phyloP scores from a whole-genome alignment of 202 grass and related monocot species.

The Hordeum pubiflorum region DNA sequence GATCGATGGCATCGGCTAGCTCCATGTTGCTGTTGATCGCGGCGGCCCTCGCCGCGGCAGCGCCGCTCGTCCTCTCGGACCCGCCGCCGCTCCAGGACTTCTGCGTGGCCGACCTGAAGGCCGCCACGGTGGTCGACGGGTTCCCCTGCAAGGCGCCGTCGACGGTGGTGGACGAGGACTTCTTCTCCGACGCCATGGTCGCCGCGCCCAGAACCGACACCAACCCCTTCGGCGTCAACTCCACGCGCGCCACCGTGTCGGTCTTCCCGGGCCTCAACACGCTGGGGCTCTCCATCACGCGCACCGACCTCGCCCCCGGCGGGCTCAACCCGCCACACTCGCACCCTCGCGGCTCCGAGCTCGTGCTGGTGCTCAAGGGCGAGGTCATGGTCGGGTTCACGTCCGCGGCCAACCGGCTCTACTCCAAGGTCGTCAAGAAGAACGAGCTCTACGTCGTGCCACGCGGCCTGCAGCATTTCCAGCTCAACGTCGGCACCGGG shows the following conservation, averaged over 20 bases:
- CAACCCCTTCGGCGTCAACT: conserved; percentile 12
- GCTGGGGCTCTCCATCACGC: conserved; percentile 3
- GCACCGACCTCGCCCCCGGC: neutral
- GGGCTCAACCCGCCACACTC: conserved; percentile 48
- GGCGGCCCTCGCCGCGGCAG: neutral
- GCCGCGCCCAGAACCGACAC: neutral
- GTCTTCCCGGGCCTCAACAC: neutral
- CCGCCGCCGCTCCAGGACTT: neutral
- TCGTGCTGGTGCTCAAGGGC: conserved; percentile 40
- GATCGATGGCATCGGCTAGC: neutral
- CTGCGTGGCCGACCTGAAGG: conserved; percentile 5
- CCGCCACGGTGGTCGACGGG: neutral
- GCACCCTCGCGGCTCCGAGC: neutral
- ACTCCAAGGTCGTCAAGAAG: conserved; percentile 28
- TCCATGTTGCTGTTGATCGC: neutral
- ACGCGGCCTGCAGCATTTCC: conserved; percentile 42
- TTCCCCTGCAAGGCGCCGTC: neutral
- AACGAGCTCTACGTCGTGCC: neutral
- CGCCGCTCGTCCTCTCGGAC: neutral
- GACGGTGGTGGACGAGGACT: neutral
- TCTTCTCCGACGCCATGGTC: neutral
- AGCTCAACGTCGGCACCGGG: neutral
- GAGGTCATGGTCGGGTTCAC: conserved; percentile 51
- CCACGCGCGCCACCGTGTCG: conserved; percentile 5
- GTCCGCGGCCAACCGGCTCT: conserved; percentile 15